A percentile compares a stretch with the other conserved stretches of the same genome.
phyloP scores from a whole-genome alignment of 768 basidiomycete species.

The Rhizopogon salebrosus region DNA sequence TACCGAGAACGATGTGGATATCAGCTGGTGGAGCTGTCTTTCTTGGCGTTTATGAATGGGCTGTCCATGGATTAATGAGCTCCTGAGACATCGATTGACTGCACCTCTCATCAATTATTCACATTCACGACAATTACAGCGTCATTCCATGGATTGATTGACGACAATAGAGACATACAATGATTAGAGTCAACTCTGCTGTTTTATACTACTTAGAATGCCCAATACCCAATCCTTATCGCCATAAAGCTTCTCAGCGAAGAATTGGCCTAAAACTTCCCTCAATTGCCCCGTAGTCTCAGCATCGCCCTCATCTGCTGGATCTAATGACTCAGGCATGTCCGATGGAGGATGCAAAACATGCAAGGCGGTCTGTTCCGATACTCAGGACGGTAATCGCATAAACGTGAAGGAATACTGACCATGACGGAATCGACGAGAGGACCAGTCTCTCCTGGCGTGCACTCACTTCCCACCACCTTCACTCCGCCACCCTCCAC shows the following conservation, averaged over 20 bases:
- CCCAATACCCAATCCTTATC: conserved; percentile 66
- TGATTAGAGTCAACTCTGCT: conserved; percentile 5
- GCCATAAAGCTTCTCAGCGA: conserved; percentile 48
- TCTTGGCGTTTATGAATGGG: conserved; percentile 93
- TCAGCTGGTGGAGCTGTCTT: conserved; percentile 96
- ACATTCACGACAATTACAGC: too few species aligned
- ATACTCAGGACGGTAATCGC: not conserved
- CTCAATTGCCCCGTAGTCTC: conserved; percentile 41
- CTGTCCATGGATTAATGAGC: conserved; percentile 43
- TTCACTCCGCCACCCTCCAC: conserved; percentile 77
- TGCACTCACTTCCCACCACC: conserved; percentile 65
- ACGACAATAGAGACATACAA: not conserved
- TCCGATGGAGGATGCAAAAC: conserved; percentile 55
- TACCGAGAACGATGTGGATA: conserved; percentile 95
- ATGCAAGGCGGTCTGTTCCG: conserved; percentile 51
- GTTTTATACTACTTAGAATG: conserved; percentile 34
- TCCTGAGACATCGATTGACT: not conserved
- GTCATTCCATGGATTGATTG: too few species aligned
- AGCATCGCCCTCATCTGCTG: conserved; percentile 41
- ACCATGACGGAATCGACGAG: conserved; percentile 65
- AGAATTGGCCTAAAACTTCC: conserved; percentile 56
- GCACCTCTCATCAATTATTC: conserved; percentile 8
- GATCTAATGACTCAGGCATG: conserved; percentile 54
- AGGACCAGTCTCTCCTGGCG: conserved; percentile 20
- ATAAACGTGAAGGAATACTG: conserved; percentile 9